These are phyloP conservation scores for Yamadazyma phyllophila DNA, from an alignment of 805 yeast genomes.

Conservation along the genomic window DNA sequence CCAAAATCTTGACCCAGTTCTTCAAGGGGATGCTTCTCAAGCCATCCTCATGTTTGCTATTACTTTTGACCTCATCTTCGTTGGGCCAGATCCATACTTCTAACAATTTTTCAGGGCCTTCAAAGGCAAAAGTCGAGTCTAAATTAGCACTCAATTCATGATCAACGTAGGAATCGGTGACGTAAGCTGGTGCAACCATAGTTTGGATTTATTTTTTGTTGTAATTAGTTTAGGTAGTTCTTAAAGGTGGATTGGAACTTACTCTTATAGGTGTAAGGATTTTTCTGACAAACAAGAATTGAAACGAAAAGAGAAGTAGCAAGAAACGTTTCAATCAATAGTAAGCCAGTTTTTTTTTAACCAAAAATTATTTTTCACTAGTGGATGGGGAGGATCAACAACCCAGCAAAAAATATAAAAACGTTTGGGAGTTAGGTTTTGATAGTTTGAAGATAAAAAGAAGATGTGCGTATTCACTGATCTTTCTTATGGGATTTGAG, in stretches of 20 bases:
- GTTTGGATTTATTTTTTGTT: conserved; percentile 6
- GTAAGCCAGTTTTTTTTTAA: conserved; percentile 13
- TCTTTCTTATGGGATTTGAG: conserved; percentile 1
- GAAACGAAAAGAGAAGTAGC: conserved; percentile 50
- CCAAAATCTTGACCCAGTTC: conserved; percentile 71
- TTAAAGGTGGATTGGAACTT: conserved; percentile 39
- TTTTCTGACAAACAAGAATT: conserved; percentile 16
- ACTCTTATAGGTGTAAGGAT: conserved; percentile 24
- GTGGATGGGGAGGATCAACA: conserved; percentile 38
- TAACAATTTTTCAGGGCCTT: conserved; percentile 93
- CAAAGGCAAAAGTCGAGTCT: conserved; percentile 91
- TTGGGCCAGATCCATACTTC: conserved; percentile 83
- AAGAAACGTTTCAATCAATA: conserved; percentile 41
- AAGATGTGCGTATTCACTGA: not conserved
- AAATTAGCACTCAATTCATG: conserved; percentile 73
- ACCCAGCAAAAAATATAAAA: conserved; percentile 29
- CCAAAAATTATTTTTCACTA: conserved; percentile 23
- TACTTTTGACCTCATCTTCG: conserved; percentile 34
- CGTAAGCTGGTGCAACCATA: conserved; percentile 45
- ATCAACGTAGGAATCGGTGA: conserved; percentile 58
- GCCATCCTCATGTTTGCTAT: conserved; percentile 36
- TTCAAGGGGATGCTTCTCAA: conserved; percentile 63
- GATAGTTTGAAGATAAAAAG: not conserved
- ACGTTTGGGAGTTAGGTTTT: conserved; percentile 6
- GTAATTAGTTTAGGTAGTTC: conserved; percentile 8